Base-by-base conservation (phyloP, 2,329 filamentous ascomycete species). In the Colletotrichum acutatum region DNA sequence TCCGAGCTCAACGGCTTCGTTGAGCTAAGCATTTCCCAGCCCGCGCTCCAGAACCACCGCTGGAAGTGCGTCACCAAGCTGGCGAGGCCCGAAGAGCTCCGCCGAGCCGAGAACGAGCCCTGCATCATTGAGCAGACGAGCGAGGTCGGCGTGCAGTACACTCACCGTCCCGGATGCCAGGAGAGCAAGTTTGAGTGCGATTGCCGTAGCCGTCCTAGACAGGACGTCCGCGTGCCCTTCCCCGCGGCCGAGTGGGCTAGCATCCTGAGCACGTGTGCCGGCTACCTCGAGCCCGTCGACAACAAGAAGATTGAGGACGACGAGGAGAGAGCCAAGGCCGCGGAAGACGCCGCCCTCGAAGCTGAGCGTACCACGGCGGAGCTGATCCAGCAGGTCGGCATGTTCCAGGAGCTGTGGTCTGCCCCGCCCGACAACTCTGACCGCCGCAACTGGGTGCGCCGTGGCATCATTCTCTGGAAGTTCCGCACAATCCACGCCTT, bases 341-440 rank as follows among this genome's bases (percentile, higher is more conserved):
- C 73, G n/a, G 74, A 72, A 32, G 70, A 76, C 49, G 70, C 72
- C 7, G 61, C 72, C 7, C 32, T 74, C 37, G 75, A 76, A 2
- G 57, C 78, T 7, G 75, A 77, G 6, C 60, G 75, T 60, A 82
- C 80, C 75, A 78, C 78, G 7, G 79, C 81, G 11, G 88, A 91
- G 56, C 84, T 91, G 69, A 86, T 92, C 64, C 84, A 87, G 75
- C 87, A 88, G 79, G 89, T 92, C 58, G 89, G 89, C 78, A 92
- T 92, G 90, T 90, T 91, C 79, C 90, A 92, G 79, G 90, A 92
- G 82, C 85, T 92, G 46, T 91, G 88, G 86, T 91, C 89, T 4
- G 82, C 84, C 14, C 80, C 88, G 4, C 86, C 86, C 6, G 84
- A 85, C 70, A 82, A 79, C 66, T 68, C 71, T 42, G 56, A 69